Evolutionary conservation across 208 protist genomes (phyloP), one percentile per base, ranked within the genome.

Genomic region (Wallacemonas rigidus): DNA sequence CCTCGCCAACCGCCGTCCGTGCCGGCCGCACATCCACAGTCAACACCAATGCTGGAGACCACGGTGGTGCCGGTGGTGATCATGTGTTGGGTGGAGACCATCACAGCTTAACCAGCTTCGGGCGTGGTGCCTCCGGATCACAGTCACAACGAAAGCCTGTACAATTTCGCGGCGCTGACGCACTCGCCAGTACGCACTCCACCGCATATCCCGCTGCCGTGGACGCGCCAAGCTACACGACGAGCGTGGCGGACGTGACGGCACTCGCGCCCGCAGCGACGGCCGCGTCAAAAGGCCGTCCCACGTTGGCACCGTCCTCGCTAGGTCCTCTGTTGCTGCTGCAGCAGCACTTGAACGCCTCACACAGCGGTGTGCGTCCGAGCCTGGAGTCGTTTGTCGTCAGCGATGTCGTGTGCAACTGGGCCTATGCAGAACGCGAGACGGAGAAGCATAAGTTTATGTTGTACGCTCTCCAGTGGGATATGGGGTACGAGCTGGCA

Each of bases 401-500:
- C 67, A 82, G 79, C 57, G 69, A 88, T 51, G 77, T 71, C 2
- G 78, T 75, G 55, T 88, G 80, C 47, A 75, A 71, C 7, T 90
- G 83, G 86, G 77, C 85, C 3, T 92, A 92, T 70, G 54, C 77
- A 26, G 88, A 95, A 67, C 74, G 74, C 8, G 45, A 72, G 26
- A 74, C 67, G 0, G 89, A 95, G 72, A 55, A 83, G 26, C 50
- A 71, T 1, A 71, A 74, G 44, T 95, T 94, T 58, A 77, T 86
- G 15, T 65, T 62, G n/a, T 96, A 90, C 58, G 88, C 88, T 7
- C 73, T 88, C n/a, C 76, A 90, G 63, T 96, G 91, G 91, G 83
- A 94, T 56, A 91, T 94, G 75, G 91, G 89, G 14, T 96, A 93
- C 72, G 85, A 91, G 55, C 55, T 89, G 7, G 86, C 86, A 41